Evolutionary conservation across 257 asterid genomes (phyloP).

Genomic region (Solanum arcanum): DNA sequence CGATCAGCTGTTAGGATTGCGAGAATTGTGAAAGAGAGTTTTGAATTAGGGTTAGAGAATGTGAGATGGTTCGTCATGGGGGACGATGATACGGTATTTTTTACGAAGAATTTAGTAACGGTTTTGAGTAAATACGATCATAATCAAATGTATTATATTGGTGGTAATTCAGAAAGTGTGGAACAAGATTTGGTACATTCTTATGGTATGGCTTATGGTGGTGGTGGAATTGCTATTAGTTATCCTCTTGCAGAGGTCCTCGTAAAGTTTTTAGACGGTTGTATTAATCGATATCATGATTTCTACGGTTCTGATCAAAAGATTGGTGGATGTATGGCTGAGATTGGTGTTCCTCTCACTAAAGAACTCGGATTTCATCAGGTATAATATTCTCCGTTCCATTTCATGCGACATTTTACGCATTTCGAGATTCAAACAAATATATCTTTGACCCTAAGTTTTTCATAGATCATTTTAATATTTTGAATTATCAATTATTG

Average conservation of each 20-base stretch:
- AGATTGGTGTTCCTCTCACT: constrained; percentile 69
- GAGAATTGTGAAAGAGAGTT: constrained; percentile 62
- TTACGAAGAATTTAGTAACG: constrained; percentile 53
- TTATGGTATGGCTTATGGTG: constrained; percentile 72
- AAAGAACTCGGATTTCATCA: constrained; percentile 83
- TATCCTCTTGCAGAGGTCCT: constrained; percentile 64
- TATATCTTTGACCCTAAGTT: too few relatives aligned
- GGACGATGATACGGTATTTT: constrained; percentile 82
- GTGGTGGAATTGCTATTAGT: constrained; percentile 86
- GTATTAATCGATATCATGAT: constrained; percentile 61
- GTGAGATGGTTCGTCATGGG: constrained; percentile 96
- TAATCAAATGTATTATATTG: constrained; percentile 55
- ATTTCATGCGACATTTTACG: too few relatives aligned
- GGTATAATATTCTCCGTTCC: constrained; percentile 13
- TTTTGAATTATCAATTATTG: too few relatives aligned
- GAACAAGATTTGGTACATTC: constrained; percentile 64
- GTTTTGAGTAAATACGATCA: constrained; percentile 54
- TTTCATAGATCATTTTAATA: too few relatives aligned
- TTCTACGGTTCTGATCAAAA: constrained; percentile 73
- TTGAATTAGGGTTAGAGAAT: constrained; percentile 27
- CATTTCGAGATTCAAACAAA: too few relatives aligned
- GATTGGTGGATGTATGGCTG: constrained; percentile 53
- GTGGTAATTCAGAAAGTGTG: constrained; percentile 80
- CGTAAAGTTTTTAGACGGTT: constrained; percentile 53
- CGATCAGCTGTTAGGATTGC: constrained; percentile 65